phyloP scores from a whole-genome alignment of 441 rosid genomes.

The Euphorbia corollata region DNA sequence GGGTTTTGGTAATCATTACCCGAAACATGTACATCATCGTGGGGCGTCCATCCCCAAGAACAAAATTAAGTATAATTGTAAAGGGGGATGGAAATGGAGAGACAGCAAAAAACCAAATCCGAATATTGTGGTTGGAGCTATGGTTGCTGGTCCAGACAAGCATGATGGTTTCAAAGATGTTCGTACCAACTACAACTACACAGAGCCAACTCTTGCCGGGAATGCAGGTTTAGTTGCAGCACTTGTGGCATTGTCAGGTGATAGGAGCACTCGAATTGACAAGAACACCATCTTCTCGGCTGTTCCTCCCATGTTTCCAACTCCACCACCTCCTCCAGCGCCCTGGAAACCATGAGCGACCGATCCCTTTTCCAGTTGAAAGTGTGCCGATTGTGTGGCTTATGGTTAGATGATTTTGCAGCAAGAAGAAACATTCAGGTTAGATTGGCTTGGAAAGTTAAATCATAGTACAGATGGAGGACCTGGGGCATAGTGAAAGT shows the following conservation, averaged over 20 bases:
- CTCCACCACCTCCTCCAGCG: constrained; percentile 94
- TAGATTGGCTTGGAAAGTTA: constrained; percentile 17
- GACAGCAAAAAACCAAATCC: constrained; percentile 66
- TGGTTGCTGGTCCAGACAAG: constrained; percentile 97
- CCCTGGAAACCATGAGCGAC: constrained; percentile 81
- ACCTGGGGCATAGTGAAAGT: not conserved
- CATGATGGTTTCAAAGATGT: constrained; percentile 74
- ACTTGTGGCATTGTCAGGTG: constrained; percentile 78
- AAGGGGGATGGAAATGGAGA: constrained; percentile 90
- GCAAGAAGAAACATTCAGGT: constrained; percentile 21
- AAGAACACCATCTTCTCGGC: constrained; percentile 87
- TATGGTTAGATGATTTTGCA: constrained; percentile 29
- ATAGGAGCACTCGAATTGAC: constrained; percentile 46
- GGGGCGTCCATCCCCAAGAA: constrained; percentile 85
- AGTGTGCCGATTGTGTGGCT: constrained; percentile 19
- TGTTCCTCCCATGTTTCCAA: constrained; percentile 84
- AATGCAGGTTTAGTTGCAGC: constrained; percentile 91
- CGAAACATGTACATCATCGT: constrained; percentile 75
- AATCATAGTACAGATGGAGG: constrained; percentile 16
- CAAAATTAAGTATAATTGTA: constrained; percentile 67
- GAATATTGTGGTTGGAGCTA: constrained; percentile 69
- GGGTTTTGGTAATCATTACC: constrained; percentile 73
- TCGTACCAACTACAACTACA: constrained; percentile 80
- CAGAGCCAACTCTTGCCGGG: constrained; percentile 89
- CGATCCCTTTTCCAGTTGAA: not conserved